phyloP scores from a whole-genome alignment of 139 green algal species.

The Picochlorum sp. region DNA sequence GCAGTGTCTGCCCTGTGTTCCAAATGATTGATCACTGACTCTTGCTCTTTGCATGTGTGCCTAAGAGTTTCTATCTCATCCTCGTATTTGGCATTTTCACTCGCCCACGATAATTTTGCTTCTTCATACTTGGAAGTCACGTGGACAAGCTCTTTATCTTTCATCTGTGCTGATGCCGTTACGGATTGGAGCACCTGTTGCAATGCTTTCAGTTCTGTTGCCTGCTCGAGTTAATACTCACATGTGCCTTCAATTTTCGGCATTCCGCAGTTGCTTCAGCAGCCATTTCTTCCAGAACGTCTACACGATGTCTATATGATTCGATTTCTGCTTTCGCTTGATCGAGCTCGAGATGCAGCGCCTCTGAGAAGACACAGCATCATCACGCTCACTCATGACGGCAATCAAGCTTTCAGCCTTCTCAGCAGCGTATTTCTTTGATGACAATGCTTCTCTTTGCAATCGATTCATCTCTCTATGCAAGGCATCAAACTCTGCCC shows the following conservation, averaged over 20 bases:
- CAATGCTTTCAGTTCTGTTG: constrained; percentile 8
- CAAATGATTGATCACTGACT: neutral
- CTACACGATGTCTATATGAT: neutral
- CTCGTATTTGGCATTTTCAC: neutral
- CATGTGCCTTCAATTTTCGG: neutral
- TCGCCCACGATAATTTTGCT: neutral
- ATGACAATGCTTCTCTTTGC: neutral
- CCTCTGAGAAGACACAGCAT: neutral
- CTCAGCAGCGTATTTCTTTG: neutral
- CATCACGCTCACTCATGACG: neutral
- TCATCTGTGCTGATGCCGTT: neutral
- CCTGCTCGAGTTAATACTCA: neutral
- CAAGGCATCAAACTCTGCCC: too few species aligned
- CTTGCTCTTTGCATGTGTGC: neutral
- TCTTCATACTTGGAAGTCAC: neutral
- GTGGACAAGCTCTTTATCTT: neutral
- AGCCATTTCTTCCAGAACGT: neutral
- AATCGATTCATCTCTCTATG: too few species aligned
- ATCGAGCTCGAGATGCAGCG: neutral
- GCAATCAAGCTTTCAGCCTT: neutral
- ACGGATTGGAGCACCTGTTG: constrained; percentile 3
- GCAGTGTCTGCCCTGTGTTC: neutral
- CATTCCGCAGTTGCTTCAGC: neutral
- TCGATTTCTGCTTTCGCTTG: constrained; percentile 5
- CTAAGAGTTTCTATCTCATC: neutral